Evolutionary conservation across 805 yeast genomes (phyloP), one percentile per base, ranked within the genome.

Genomic region (Metschnikowia colocasiae): DNA sequence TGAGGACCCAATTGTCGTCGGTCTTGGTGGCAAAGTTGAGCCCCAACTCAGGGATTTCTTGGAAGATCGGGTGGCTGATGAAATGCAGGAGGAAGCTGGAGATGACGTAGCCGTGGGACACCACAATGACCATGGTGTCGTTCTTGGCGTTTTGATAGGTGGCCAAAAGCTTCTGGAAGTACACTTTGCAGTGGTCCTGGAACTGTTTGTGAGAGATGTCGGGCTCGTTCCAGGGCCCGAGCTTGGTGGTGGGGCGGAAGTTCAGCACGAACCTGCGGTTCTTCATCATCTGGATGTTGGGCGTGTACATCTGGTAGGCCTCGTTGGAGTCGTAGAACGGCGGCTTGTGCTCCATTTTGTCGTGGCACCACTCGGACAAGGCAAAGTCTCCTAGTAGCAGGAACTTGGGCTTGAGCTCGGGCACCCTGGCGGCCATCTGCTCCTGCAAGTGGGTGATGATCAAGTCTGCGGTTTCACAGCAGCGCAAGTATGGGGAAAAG

Each of bases 271-370:
- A 56, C 29, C 59, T 54, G 38, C 63, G 59, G 52, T 72, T 72
- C 34, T 59, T 58, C 51, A 72, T 51, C 42, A 52, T 45, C 54
- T 67, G 70, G 45, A 72, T 53, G 54, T 72, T 72, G 33, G 76
- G 75, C 6, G 74, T 71, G 48, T 70, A 72, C 74, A 72, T 68
- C 47, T 69, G 67, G 55, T 72, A 72, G 3, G 75, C 77, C 54
- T 72, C 75, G 45, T 69, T 68, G 44, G 73, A 66, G 57, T 72
- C 77, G 32, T 55, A 49, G 49, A 68, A 69, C 4, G 75, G 76
- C 9, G 76, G 75, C 51, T 70, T 65, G 42, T 68, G 61, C 44
- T 54, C 59, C 76, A 71, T 71, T 31, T 64, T 62, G 41, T 72
- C 76, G 49, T 72, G 77, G 52, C 72, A 61, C 77, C 77, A 72